phyloP scores from a whole-genome alignment of 352 stramenopile genomes.

The Phytophthora syringae region DNA sequence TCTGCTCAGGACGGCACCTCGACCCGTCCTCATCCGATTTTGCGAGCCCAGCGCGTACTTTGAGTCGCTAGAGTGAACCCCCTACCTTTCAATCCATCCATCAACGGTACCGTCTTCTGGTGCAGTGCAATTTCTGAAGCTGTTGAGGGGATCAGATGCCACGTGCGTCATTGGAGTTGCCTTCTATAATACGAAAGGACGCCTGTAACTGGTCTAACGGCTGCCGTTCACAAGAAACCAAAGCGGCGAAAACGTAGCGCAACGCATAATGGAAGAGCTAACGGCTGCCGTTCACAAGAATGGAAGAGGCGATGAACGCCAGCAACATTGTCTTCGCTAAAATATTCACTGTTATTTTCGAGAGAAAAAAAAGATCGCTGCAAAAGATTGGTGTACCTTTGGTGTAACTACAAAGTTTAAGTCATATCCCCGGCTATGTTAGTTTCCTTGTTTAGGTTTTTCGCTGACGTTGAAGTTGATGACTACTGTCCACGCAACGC shows the following conservation, averaged over 20 bases:
- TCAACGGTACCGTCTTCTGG: conserved; percentile 9
- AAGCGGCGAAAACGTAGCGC: conserved; percentile 4
- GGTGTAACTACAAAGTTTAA: neutral
- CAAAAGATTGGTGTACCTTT: neutral
- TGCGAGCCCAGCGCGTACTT: conserved; percentile 84
- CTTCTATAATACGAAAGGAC: conserved; percentile 20
- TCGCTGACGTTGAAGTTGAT: conserved; percentile 30
- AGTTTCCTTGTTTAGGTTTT: conserved; percentile 21
- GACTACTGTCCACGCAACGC: conserved; percentile 18
- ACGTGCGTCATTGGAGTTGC: neutral
- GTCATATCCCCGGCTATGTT: neutral
- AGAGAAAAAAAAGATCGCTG: too few species aligned
- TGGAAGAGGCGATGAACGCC: neutral
- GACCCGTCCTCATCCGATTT: conserved; percentile 75
- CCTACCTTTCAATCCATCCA: conserved; percentile 18
- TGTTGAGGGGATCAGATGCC: neutral
- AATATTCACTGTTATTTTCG: too few species aligned
- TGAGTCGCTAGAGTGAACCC: conserved; percentile 51
- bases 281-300: conserved; percentile 32
- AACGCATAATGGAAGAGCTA: conserved; percentile 12
- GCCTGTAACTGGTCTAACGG: conserved; percentile 18
- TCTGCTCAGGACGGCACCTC: conserved; percentile 68
- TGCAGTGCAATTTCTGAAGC: conserved; percentile 8
- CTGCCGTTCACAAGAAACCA: conserved; percentile 29
- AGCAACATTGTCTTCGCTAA: too few species aligned